Base-by-base conservation (phyloP, 306 rosid species). In the Malus orientalis region DNA sequence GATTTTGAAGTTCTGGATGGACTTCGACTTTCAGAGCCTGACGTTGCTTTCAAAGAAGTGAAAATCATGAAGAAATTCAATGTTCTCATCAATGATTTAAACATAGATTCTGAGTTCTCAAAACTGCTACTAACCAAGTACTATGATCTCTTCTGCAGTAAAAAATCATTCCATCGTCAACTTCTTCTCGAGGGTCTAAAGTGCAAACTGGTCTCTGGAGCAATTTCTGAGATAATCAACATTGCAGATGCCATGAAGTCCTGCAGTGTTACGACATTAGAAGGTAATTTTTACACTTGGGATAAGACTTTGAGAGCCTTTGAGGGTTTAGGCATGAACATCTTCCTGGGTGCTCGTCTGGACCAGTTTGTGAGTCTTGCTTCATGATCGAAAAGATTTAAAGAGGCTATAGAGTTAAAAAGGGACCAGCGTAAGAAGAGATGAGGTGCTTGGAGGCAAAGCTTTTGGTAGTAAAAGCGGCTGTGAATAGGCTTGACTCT, bases 241-340 rank as follows among this genome's bases (percentile, higher is more conserved):
- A 80, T 89, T 57, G 87, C 89, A 8, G 89, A 87, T 54, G 93
- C 84, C 79, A 87, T 91, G 59, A 84, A 65, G 76, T 80, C 74
- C 60, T 62, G 91, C 90, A 84, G 84, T 54, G 57, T 83, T 18
- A 75, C 71, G 47, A 87, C 74, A 40, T 61, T 85, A 25, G 55
- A 53, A 9, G 82, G 71, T 0, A 45, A 77, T 32, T 75, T 84
- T 27, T 29, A 49, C 13, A 65, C 69, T 4, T 91, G 92, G 92
- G 80, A 75, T n/a, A 81, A 73, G 73, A 87, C 88, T 27, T 60
- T 89, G 76, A 62, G 67, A 16, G 85, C 87, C 71, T 83, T 86
- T 33, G 87, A 84, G 76, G 78, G 13, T 44, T 22, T 87, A 49
- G 93, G 93, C 27, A 85, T 91, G 93, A 84, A 84, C 3, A 83